A percentile compares a stretch with the other conserved stretches of the same genome.
These are phyloP conservation scores for Ogataea haglerorum DNA, from an alignment of 805 yeast genomes.

Conservation along the genomic window DNA sequence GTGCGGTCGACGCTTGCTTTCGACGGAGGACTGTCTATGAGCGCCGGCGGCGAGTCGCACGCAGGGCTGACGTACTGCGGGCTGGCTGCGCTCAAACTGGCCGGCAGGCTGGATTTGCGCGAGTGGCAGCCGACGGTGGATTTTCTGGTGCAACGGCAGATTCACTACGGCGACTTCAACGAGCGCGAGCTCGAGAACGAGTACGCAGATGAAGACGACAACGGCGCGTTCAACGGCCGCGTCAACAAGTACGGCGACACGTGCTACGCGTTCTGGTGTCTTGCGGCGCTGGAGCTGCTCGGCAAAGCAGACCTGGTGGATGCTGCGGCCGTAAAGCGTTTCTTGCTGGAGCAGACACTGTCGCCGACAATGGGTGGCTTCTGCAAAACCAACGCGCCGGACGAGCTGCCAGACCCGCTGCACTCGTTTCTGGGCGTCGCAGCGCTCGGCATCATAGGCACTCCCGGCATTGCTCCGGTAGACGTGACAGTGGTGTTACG, in stretches of 20 bases:
- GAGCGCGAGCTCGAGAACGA: slow-evolving; percentile 28
- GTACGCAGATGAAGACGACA: slow-evolving; percentile 44
- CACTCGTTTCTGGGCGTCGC: slow-evolving; percentile 65
- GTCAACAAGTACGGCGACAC: slow-evolving; percentile 83
- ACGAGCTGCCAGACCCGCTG: slow-evolving; percentile 61
- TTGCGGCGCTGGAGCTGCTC: slow-evolving; percentile 53
- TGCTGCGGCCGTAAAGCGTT: slow-evolving; percentile 35
- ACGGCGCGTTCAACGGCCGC: slow-evolving; percentile 85
- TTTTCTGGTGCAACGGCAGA: slow-evolving; percentile 68
- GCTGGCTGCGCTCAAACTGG: slow-evolving; percentile 52
- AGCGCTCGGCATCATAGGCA: slow-evolving; percentile 39
- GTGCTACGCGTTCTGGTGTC: slow-evolving; percentile 84
- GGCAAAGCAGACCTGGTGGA: slow-evolving; percentile 33
- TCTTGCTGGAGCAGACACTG: slow-evolving; percentile 55
- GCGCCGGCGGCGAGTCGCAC: slow-evolving; percentile 59
- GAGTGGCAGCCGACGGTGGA: slow-evolving; percentile 41
- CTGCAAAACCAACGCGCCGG: slow-evolving; percentile 53
- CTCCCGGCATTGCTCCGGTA: slow-evolving; percentile 10
- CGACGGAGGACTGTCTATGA: slow-evolving; percentile 73
- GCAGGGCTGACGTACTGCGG: slow-evolving; percentile 89
- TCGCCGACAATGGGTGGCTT: slow-evolving; percentile 72
- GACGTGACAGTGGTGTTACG: slow-evolving; percentile 25
- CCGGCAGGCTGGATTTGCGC: slow-evolving; percentile 27
- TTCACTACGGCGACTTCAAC: slow-evolving; percentile 36
- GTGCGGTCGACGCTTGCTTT: slow-evolving; percentile 36